Percentiles rank a stretch among this genome's conserved stretches.
Conservation (phyloP, 2,329 filamentous ascomycete genomes). For the Basipetospora chlamydospora region DNA sequence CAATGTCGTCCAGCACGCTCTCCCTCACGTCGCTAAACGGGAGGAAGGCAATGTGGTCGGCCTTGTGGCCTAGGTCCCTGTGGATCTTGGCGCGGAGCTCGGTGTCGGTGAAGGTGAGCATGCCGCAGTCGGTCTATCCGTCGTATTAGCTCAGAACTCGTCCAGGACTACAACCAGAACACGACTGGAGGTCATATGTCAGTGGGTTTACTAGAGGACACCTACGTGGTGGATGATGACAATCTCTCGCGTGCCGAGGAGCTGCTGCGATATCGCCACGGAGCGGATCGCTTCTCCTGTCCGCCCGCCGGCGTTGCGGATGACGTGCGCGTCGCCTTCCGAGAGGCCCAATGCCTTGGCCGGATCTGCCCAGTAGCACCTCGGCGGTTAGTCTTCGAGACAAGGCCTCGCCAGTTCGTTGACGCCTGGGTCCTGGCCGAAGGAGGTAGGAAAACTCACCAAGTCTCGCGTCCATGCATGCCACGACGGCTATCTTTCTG, state of each 20-base stretch:
- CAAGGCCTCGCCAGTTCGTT: not conserved
- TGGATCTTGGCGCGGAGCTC: conserved; percentile 40
- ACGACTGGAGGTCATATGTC: too few relatives aligned
- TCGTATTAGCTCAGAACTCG: conserved; percentile 3
- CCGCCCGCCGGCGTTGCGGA: conserved; percentile 48
- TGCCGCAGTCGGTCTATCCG: conserved; percentile 28
- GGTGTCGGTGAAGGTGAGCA: conserved; percentile 53
- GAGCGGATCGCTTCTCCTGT: conserved; percentile 46
- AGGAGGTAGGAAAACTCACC: not conserved
- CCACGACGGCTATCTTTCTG: conserved; percentile 32
- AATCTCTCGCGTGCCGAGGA: conserved; percentile 51
- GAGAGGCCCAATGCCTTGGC: conserved; percentile 53
- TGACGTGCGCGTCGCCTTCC: conserved; percentile 65
- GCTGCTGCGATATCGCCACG: conserved; percentile 51
- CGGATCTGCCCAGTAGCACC: conserved; percentile 42
- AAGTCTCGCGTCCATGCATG: conserved; percentile 66
- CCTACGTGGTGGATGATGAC: conserved; percentile 50
- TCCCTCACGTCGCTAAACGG: conserved; percentile 49
- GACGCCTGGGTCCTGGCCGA: not conserved
- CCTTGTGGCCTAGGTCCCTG: conserved; percentile 40
- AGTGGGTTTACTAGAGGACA: too few relatives aligned
- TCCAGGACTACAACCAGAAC: too few relatives aligned
- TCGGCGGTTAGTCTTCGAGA: too few relatives aligned
- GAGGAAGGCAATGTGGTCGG: conserved; percentile 44
- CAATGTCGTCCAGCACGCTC: conserved; percentile 52